Evolutionary conservation across 257 asterid genomes (phyloP), one percentile per base, ranked within the genome.

Genomic region (Echites panduratus): DNA sequence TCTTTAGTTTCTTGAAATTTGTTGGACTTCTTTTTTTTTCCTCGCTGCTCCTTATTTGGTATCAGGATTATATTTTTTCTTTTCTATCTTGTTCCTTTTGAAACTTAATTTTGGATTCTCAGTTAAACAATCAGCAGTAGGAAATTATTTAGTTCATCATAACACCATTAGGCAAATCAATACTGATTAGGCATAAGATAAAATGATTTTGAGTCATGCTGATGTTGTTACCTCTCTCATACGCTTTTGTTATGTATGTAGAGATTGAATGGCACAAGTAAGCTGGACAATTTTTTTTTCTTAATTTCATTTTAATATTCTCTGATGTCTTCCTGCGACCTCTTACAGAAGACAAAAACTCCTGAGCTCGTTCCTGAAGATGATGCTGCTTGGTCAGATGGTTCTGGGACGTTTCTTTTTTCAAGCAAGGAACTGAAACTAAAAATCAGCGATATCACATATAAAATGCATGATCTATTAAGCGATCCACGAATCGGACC

Each of bases 401-500:
- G 87, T 79, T 78, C 96, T 74, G 79, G 79, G 70, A 89, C 70
- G 68, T 47, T 88, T 53, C 38, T 81, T 58, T 50, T 90, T 41
- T 79, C 97, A 0, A 82, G 89, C 77, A 80, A 77, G 71, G 85
- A 53, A 78, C 44, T 88, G 80, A 87, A 78, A 72, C 84, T 79
- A 54, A 52, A 77, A 79, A 79, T 81, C 72, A 79, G 68, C 26
- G 77, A 74, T 76, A 63, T 88, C 71, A 26, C 79, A 52, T 66
- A 82, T 53, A 74, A 71, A 75, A 38, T 82, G 53, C 76, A 76
- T 22, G 87, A 88, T 83, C 70, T 82, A 80, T 80, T 87, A 2
- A 83, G 81, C 24, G 99, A 95, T 81, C 99, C 98, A 10, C 86
- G 96, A 71, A 85, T 95, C 35, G 99, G 99, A 10, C 99, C 99